Conservation (phyloP, 2,329 filamentous ascomycete genomes). For the Hymenoscyphus fructigenus region DNA sequence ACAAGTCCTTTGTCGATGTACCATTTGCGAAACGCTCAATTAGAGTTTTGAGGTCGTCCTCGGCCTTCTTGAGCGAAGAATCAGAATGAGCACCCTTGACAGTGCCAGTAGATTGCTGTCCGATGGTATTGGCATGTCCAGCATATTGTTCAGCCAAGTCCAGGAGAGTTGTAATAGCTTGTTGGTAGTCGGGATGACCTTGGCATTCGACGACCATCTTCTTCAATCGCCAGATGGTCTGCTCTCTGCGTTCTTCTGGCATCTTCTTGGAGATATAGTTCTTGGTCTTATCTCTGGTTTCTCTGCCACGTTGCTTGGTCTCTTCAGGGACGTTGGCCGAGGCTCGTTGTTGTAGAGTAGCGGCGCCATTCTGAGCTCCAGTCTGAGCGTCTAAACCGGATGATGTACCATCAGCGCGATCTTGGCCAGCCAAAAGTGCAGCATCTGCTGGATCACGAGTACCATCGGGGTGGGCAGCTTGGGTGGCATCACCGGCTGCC, state of each 20-base stretch:
- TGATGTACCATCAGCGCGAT: slow-evolving; percentile 43
- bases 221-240: slow-evolving; percentile 89
- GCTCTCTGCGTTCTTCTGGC: slow-evolving; percentile 87
- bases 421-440: slow-evolving; percentile 45
- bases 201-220: slow-evolving; percentile 98
- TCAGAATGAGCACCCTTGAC: slow-evolving; percentile 70
- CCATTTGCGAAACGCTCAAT: slow-evolving; percentile 95
- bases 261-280: slow-evolving; percentile 85
- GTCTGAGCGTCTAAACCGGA: slow-evolving; percentile 53
- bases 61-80: slow-evolving; percentile 65
- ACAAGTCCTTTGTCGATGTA: slow-evolving; percentile 84
- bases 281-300: slow-evolving; percentile 56
- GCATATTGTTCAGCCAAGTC: slow-evolving; percentile 82
- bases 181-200: slow-evolving; percentile 88
- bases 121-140: slow-evolving; percentile 66
- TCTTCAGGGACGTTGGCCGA: slow-evolving; percentile 63
- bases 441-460: slow-evolving; percentile 56
- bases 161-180: slow-evolving; percentile 86
- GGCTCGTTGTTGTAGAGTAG: slow-evolving; percentile 53
- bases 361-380: slow-evolving; percentile 41
- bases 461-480: slow-evolving; percentile 55
- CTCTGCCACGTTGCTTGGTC: slow-evolving; percentile 50
- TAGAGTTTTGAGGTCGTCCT: slow-evolving; percentile 79
- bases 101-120: slow-evolving; percentile 63
- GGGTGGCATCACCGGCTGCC: slow-evolving; percentile 55